Evolutionary conservation across 495 filamentous ascomycete species (phyloP).

Genomic region (Haplographium delicatum): DNA sequence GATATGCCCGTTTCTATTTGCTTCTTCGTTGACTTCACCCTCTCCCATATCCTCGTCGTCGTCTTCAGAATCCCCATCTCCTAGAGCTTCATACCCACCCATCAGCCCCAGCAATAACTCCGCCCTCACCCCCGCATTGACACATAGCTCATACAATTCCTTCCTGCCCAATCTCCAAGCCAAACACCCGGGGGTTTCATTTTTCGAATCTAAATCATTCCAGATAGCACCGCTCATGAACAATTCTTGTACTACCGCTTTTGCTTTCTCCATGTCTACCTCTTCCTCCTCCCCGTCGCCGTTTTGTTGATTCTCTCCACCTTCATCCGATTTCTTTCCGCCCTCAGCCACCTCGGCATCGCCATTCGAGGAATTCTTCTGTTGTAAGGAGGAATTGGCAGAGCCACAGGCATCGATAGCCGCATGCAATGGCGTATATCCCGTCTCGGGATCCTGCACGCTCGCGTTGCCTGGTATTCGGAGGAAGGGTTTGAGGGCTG

Average conservation of each 20-base stretch:
- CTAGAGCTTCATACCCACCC: constrained; percentile 71
- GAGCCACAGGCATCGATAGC: constrained; percentile 80
- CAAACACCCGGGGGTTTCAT: constrained; percentile 90
- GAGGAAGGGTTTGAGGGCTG: constrained; percentile 67
- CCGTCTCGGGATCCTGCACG: constrained; percentile 77
- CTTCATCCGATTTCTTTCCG: constrained; percentile 13
- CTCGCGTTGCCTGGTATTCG: constrained; percentile 60
- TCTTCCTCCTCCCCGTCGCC: constrained; percentile 26
- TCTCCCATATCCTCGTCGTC: constrained; percentile 41
- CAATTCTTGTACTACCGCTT: constrained; percentile 65
- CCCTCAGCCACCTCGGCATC: constrained; percentile 3
- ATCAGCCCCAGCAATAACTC: constrained; percentile 76
- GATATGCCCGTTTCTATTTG: constrained; percentile 21
- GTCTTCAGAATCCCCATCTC: constrained; percentile 56
- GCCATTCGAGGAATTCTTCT: background rate
- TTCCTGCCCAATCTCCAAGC: constrained; percentile 63
- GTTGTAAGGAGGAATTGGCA: constrained; percentile 9
- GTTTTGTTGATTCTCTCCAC: constrained; percentile 36
- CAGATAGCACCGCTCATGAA: constrained; percentile 88
- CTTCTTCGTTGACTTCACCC: constrained; percentile 21
- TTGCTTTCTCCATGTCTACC: constrained; percentile 48
- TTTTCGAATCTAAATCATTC: constrained; percentile 84
- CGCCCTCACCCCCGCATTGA: constrained; percentile 87
- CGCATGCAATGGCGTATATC: constrained; percentile 82
- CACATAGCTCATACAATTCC: constrained; percentile 78